Base-by-base conservation (phyloP, 2,329 filamentous ascomycete species). In the Aspergillus hortae region DNA sequence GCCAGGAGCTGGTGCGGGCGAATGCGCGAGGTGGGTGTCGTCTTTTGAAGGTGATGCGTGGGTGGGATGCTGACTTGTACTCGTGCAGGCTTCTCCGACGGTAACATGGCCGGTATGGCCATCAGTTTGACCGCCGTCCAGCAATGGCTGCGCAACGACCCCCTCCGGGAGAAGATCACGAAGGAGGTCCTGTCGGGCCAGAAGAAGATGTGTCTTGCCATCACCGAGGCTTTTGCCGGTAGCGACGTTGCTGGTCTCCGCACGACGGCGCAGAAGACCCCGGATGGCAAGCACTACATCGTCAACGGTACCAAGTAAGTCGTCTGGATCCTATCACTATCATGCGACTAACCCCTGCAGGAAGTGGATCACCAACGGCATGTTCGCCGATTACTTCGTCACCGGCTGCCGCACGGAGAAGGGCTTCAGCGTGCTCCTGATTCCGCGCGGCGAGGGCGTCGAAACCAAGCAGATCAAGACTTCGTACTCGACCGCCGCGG, bases 141-240 rank as follows among this genome's bases (percentile, higher is more conserved):
- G 66, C 87, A 92, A 75, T 95, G 86, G 78, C 82, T 88, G 69
- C 83, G 81, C 47, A 81, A 92, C 63, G 76, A 83, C 51, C 75
- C 75, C 40, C 80, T 89, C 61, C 86, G 85, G 73, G 80, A 85
- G 60, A 79, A 78, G 48, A 79, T 95, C 44, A 82, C 85, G 32
- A 78, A 84, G 33, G 88, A 94, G 62, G 86, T 90, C 43, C 80
- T 95, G 59, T 83, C 80, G 43, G 90, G 90, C 54, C 83, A 85
- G 79, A 94, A 94, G 82, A 92, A 92, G 79, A 90, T 94, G 67
- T 92, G 87, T 66, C 77, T 95, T 3, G 90, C 90, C 48, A 90
- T 95, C 65, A 94, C 90, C 1, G 90, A 95, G 72, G 90, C 90
- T 0, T 94, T 95, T 71, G 90, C 90, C 14, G 90, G 90, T 12